Evolutionary conservation across 805 yeast genomes (phyloP), one percentile per base, ranked within the genome.

Genomic region (Priceomyces fermenticarens): DNA sequence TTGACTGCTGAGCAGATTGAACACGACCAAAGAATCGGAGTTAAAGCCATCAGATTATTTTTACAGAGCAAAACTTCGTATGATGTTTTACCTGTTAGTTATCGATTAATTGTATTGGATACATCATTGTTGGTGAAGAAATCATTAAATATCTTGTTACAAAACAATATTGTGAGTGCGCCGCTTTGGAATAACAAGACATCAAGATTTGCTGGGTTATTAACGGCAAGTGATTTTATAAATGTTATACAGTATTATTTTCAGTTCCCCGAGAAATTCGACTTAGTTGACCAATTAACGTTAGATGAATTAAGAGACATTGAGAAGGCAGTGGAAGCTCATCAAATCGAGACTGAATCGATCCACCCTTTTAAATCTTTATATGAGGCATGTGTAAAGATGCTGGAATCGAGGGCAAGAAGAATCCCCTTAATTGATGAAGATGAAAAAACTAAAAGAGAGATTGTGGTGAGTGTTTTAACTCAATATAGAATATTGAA

Each of bases 401-500:
- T 93, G 96, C 73, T 88, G 46, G 83, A 83, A 46, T 79, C 93
- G 27, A 83, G 85, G 50, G 95, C 97, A 3, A 77, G 97, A 60
- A 80, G 99, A 64, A 87, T 93, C 43, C 98, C 99, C 3, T 72
- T 93, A 52, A 88, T 93, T 51, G 99, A 93, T 60, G 85, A 85
- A 59, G 97, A 93, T 61, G 96, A 88, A 55, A 88, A 84, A 51
- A 87, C 95, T 0, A 85, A 85, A 55, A 73, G 97, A 54, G 98
- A 93, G 62, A 89, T 93, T 55, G 97, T 93, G 12, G 97, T 93
- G 6, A 80, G 89, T 41, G 99, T 93, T 39, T 74, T 93, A 56
- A 93, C 99, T 1, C 99, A 93, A 69, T 93, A 93, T 65, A 81
- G 99, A 58, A 93, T 93, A 41, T 73, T 93, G 55, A 91, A 95